phyloP scores from a whole-genome alignment of 2,329 filamentous ascomycete species.

The Fusarium sp. region DNA sequence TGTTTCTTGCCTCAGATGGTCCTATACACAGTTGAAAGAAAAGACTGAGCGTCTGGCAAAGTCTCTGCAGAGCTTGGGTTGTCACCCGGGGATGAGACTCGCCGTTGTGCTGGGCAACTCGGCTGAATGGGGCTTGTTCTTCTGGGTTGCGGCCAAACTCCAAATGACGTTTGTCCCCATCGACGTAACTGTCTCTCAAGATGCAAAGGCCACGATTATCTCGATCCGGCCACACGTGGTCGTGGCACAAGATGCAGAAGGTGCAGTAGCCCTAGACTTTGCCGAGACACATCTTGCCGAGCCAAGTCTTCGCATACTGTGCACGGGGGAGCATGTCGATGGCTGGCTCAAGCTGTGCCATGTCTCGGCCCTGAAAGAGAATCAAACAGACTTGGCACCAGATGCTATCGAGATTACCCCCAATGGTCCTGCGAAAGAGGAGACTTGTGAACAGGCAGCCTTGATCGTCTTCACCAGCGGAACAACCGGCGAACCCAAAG shows the following conservation, averaged over 20 bases:
- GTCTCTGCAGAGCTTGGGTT: conserved; percentile 43
- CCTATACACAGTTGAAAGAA: conserved; percentile 48
- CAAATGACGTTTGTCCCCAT: conserved; percentile 55
- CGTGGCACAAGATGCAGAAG: conserved; percentile 52
- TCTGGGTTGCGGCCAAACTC: conserved; percentile 56
- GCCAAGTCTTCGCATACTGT: conserved; percentile 43
- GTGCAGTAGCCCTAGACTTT: conserved; percentile 38
- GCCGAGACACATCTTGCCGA: background rate
- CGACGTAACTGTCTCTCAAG: conserved; percentile 49
- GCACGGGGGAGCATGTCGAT: conserved; percentile 30
- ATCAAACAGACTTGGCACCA: background rate
- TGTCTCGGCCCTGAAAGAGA: conserved; percentile 12
- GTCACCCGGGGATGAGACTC: conserved; percentile 50
- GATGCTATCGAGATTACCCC: background rate
- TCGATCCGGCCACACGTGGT: conserved; percentile 49
- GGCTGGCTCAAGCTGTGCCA: conserved; percentile 44
- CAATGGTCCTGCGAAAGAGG: background rate
- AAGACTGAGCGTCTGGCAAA: conserved; percentile 47
- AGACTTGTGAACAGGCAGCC: conserved; percentile 39
- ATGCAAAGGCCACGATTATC: conserved; percentile 45
- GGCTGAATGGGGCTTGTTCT: conserved; percentile 57
- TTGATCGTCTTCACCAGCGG: conserved; percentile 66
- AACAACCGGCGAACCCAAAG: conserved; percentile 65
- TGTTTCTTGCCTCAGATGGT: conserved; percentile 49
- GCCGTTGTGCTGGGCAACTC: conserved; percentile 55